These are phyloP conservation scores for Trichosporon coremiiforme DNA, from an alignment of 1,284 basidiomycete species.

Conservation along the genomic window DNA sequence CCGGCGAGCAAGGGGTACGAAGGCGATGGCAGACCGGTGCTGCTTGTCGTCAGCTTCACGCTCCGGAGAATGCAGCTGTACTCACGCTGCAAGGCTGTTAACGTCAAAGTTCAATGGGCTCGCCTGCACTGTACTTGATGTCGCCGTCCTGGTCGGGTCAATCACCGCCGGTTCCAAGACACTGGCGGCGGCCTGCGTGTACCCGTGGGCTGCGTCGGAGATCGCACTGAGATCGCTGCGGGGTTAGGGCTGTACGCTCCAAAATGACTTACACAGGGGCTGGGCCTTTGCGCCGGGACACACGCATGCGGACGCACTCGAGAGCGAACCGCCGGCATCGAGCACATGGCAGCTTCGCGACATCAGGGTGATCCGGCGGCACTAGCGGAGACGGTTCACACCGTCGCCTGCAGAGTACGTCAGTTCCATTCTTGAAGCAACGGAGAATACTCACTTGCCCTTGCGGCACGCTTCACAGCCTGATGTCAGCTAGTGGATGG, in stretches of 20 bases:
- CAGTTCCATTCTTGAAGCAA: neutral
- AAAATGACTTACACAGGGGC: constrained; percentile 43
- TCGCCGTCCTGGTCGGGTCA: neutral
- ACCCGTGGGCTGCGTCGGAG: constrained; percentile 44
- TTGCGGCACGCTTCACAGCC: constrained; percentile 45
- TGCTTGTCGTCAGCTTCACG: neutral
- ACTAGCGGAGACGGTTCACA: constrained; percentile 52
- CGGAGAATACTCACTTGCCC: constrained; percentile 39
- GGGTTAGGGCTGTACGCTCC: neutral
- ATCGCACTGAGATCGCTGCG: constrained; percentile 36
- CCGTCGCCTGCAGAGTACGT: constrained; percentile 47
- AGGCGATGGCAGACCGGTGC: constrained; percentile 17
- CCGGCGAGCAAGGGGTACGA: constrained; percentile 24
- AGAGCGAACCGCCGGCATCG: constrained; percentile 49
- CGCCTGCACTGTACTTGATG: neutral
- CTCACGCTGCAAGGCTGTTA: neutral
- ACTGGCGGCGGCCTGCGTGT: neutral
- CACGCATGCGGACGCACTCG: constrained; percentile 47
- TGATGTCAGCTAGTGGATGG: constrained; percentile 15
- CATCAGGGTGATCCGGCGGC: constrained; percentile 47
- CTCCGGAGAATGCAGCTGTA: neutral
- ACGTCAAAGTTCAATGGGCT: constrained; percentile 14
- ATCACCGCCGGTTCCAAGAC: neutral
- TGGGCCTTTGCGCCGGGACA: constrained; percentile 45
- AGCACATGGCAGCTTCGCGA: constrained; percentile 49